Percentiles rank a stretch among this genome's conserved stretches.
phyloP scores from a whole-genome alignment of 2,329 filamentous ascomycete species.

The Trichophyton benhamiae region DNA sequence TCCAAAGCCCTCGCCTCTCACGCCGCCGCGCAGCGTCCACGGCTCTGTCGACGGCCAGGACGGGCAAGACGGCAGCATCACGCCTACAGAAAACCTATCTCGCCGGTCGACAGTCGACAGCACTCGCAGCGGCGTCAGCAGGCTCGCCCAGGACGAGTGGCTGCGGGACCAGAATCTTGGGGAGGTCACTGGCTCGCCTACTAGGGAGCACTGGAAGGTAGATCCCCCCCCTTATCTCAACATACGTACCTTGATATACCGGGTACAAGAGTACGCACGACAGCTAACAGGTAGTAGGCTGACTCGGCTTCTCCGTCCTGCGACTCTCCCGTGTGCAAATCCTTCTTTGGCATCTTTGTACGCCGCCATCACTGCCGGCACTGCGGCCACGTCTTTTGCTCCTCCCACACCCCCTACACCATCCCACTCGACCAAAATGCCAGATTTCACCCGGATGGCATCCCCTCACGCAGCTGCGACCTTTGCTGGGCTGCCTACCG shows the following conservation, averaged over 20 bases:
- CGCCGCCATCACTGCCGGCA: slow-evolving; percentile 56
- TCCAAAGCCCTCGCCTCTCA: slow-evolving; percentile 32
- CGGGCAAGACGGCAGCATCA: slow-evolving; percentile 28
- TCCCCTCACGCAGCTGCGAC: slow-evolving; percentile 46
- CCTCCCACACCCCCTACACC: slow-evolving; percentile 43
- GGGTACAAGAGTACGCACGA: too few species aligned
- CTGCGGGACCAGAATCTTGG: slow-evolving; percentile 42
- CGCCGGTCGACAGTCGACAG: slow-evolving; percentile 32
- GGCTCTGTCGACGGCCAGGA: slow-evolving; percentile 41
- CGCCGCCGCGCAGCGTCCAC: slow-evolving; percentile 42
- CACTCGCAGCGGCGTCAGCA: slow-evolving; percentile 32
- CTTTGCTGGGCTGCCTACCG: slow-evolving; percentile 48
- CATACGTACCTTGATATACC: neutral
- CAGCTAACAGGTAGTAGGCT: slow-evolving; percentile 31
- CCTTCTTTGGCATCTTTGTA: slow-evolving; percentile 48
- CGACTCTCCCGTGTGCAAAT: slow-evolving; percentile 46
- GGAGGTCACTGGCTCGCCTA: slow-evolving; percentile 47
- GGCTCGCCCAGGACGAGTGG: slow-evolving; percentile 42
- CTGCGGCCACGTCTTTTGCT: slow-evolving; percentile 54
- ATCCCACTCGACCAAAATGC: slow-evolving; percentile 53
- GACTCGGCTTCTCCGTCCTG: slow-evolving; percentile 46
- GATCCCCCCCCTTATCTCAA: slow-evolving; percentile 20
- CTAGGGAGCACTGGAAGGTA: slow-evolving; percentile 55
- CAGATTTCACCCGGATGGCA: slow-evolving; percentile 49
- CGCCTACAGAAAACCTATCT: slow-evolving; percentile 19